Conservation (phyloP, 1,284 basidiomycete species). For the Cryptococcus maquisensis region DNA sequence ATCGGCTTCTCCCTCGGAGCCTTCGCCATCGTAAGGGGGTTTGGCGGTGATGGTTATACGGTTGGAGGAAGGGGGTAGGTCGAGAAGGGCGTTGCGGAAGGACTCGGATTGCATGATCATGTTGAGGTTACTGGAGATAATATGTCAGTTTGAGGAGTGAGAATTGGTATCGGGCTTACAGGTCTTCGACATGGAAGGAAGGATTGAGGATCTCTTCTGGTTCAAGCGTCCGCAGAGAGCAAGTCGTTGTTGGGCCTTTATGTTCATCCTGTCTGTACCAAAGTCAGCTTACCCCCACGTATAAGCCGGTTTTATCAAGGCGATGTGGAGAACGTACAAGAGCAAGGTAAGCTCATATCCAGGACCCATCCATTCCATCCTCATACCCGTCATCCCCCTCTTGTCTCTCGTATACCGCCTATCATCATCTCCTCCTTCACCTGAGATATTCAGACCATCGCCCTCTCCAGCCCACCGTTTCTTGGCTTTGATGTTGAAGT, state of each 20-base stretch:
- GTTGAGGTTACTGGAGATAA: conserved; percentile 60
- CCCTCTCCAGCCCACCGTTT: conserved; percentile 51
- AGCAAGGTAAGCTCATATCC: conserved; percentile 75
- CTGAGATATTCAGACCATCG: conserved; percentile 35
- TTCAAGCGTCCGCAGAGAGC: conserved; percentile 81
- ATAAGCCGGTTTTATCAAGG: not conserved
- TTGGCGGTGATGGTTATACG: conserved; percentile 76
- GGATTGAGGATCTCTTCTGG: conserved; percentile 76
- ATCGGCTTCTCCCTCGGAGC: not conserved
- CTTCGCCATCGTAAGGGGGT: conserved; percentile 51
- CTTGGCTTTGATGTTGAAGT: conserved; percentile 9
- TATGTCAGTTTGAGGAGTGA: not conserved
- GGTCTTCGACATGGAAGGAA: conserved; percentile 65
- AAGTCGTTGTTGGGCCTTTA: conserved; percentile 77
- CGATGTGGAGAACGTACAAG: conserved; percentile 75
- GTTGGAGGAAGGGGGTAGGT: conserved; percentile 77
- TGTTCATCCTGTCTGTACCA: conserved; percentile 71
- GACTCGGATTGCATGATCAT: conserved; percentile 91
- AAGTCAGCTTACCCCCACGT: not conserved
- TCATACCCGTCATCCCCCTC: conserved; percentile 63
- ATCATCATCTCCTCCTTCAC: conserved; percentile 25
- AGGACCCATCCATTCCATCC: conserved; percentile 71
- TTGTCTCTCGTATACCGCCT: conserved; percentile 5
- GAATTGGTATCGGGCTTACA: conserved; percentile 51
- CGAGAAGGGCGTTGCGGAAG: conserved; percentile 85